Evolutionary conservation across 2,329 filamentous ascomycete genomes (phyloP).

Genomic region (Alternaria triticina): DNA sequence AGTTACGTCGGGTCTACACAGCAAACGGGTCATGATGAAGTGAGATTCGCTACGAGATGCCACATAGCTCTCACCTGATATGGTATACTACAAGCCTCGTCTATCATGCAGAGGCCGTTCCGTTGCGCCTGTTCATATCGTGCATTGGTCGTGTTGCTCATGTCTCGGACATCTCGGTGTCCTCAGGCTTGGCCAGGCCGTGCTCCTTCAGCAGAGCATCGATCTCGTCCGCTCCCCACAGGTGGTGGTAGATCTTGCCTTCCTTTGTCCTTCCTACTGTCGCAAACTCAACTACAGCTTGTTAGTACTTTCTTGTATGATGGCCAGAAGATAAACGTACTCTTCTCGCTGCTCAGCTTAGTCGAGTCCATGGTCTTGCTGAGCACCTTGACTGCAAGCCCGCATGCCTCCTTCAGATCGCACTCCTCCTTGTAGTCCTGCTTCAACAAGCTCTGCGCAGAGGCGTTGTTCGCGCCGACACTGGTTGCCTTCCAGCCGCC

Average conservation of each 20-base stretch:
- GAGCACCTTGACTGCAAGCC: constrained; percentile 95
- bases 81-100: constrained; percentile 42
- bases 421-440: constrained; percentile 99
- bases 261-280: constrained; percentile 95
- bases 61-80: constrained; percentile 35
- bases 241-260: constrained; percentile 96
- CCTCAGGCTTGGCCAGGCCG: constrained; percentile 75
- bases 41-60: constrained; percentile 33
- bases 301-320: constrained; percentile 27
- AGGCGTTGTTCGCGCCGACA: constrained; percentile 97
- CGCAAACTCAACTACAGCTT: constrained; percentile 84
- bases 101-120: constrained; percentile 35
- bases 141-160: constrained; percentile 33
- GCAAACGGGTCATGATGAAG: constrained; percentile 29
- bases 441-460: constrained; percentile 94
- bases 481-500: constrained; percentile 99
- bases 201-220: constrained; percentile 93
- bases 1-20: background rate
- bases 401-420: constrained; percentile 93
- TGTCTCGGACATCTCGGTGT: constrained; percentile 46
- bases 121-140: constrained; percentile 28
- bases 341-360: constrained; percentile 98
- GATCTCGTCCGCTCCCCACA: constrained; percentile 98
- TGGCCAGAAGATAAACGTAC: constrained; percentile 62
- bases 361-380: constrained; percentile 99